phyloP scores from a whole-genome alignment of 495 filamentous ascomycete species.

The Darksidea phi region DNA sequence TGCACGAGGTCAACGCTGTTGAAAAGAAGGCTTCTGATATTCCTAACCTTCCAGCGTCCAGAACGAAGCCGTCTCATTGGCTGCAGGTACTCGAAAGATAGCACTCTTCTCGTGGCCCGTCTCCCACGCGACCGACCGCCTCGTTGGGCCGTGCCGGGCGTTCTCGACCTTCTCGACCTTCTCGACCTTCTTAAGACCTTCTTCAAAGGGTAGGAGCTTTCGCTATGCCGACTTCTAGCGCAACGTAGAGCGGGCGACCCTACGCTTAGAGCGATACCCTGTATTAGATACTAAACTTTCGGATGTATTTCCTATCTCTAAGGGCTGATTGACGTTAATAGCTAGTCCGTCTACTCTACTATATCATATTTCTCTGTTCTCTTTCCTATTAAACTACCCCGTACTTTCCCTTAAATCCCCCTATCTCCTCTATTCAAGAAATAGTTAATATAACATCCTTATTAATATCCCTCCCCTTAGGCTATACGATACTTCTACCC shows the following conservation, averaged over 20 bases:
- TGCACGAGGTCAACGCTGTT: too few species aligned
- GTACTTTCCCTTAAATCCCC: not conserved
- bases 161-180: too few species aligned
- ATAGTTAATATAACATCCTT: not conserved
- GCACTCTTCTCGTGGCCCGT: not conserved
- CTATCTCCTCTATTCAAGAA: not conserved
- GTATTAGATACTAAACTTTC: too few species aligned
- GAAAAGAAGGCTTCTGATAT: too few species aligned
- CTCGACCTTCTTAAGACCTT: slow-evolving; percentile 22
- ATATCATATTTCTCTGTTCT: not conserved
- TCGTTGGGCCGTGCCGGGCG: not conserved
- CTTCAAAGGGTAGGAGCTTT: slow-evolving; percentile 13
- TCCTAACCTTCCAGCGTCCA: too few species aligned
- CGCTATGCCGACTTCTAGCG: not conserved
- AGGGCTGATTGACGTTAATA: too few species aligned
- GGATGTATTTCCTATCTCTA: too few species aligned
- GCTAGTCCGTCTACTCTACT: too few species aligned
- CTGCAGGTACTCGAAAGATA: not conserved
- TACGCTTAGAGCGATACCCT: too few species aligned
- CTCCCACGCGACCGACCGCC: slow-evolving; percentile 4
- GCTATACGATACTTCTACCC: slow-evolving; percentile 53
- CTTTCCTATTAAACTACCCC: not conserved
- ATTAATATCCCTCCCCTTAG: slow-evolving; percentile 42
- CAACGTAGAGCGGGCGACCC: too few species aligned
- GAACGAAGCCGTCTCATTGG: too few species aligned